These are phyloP conservation scores for Macaranga tanarius DNA, from an alignment of 441 rosid genomes.

Conservation along the genomic window DNA sequence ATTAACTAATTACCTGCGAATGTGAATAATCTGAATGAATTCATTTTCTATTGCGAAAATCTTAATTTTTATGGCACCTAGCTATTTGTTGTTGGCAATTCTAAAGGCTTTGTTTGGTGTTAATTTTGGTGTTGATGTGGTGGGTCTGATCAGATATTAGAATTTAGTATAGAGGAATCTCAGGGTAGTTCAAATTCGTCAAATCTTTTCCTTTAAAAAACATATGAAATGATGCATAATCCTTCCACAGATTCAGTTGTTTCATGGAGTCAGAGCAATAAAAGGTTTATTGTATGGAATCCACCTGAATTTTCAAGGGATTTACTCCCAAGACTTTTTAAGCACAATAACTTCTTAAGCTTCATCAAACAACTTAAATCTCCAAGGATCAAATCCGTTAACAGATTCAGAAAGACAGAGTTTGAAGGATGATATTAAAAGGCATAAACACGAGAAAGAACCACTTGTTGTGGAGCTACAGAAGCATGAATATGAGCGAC, in stretches of 20 bases:
- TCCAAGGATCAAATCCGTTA: constrained; percentile 47
- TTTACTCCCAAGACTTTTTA: constrained; percentile 83
- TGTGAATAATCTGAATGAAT: too few species aligned
- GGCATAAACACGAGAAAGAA: constrained; percentile 57
- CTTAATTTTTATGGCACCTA: too few species aligned
- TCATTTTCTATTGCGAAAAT: too few species aligned
- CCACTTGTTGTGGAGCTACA: constrained; percentile 50
- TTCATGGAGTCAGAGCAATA: constrained; percentile 69
- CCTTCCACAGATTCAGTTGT: constrained; percentile 66
- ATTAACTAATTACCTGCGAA: too few species aligned
- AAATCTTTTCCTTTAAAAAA: constrained; percentile 82
- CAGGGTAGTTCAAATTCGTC: constrained; percentile 66
- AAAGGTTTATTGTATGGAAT: constrained; percentile 81
- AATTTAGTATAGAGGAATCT: constrained; percentile 62
- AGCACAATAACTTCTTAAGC: constrained; percentile 92
- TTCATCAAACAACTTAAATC: constrained; percentile 92
- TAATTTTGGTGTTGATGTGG: constrained; percentile 20
- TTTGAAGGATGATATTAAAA: constrained; percentile 61
- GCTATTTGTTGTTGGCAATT: too few species aligned
- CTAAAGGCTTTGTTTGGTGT: neutral
- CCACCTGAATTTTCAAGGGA: constrained; percentile 69
- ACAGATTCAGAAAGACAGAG: constrained; percentile 64
- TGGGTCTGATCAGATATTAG: constrained; percentile 21
- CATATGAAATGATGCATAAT: constrained; percentile 94
- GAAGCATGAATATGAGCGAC: constrained; percentile 54